A percentile compares a stretch with the other conserved stretches of the same genome.
Conservation (phyloP, 345 rosid species). For the Trapa bicornis region DNA sequence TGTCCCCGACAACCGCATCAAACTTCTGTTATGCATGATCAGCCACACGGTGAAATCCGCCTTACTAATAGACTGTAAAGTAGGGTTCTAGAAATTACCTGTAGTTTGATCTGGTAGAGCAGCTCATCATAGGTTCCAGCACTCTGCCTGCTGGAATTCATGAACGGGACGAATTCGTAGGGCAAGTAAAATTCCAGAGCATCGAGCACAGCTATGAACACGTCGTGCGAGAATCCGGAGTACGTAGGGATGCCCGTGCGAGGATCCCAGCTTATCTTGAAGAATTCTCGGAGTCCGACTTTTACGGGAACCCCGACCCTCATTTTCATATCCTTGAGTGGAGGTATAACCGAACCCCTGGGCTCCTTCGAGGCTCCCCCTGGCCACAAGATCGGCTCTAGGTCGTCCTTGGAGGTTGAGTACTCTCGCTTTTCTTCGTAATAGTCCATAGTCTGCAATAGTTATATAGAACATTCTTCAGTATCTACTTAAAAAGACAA, state of each 20-base stretch:
- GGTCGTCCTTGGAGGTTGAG: not conserved
- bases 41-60: too few species aligned
- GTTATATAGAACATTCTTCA: not conserved
- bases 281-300: constrained; percentile 7
- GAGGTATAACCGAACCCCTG: constrained; percentile 15
- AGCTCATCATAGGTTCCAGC: constrained; percentile 9
- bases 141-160: not conserved
- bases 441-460: not conserved
- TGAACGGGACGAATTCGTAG: constrained; percentile 7
- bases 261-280: constrained; percentile 9
- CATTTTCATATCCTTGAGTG: constrained; percentile 4
- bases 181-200: constrained; percentile 11
- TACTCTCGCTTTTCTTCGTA: not conserved
- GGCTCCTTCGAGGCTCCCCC: constrained; percentile 8
- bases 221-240: constrained; percentile 14
- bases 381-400: constrained; percentile 12
- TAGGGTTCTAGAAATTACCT: constrained; percentile 1
- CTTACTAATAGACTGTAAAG: not conserved
- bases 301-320: constrained; percentile 15
- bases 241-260: not conserved
- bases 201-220: constrained; percentile 7
- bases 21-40: constrained; percentile 14
- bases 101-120: constrained; percentile 4
- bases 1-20: constrained; percentile 59
- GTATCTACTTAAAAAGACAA: not conserved